Evolutionary conservation across 2,329 filamentous ascomycete species (phyloP), one percentile per base, ranked within the genome.

Genomic region (Pezicula radicicola): DNA sequence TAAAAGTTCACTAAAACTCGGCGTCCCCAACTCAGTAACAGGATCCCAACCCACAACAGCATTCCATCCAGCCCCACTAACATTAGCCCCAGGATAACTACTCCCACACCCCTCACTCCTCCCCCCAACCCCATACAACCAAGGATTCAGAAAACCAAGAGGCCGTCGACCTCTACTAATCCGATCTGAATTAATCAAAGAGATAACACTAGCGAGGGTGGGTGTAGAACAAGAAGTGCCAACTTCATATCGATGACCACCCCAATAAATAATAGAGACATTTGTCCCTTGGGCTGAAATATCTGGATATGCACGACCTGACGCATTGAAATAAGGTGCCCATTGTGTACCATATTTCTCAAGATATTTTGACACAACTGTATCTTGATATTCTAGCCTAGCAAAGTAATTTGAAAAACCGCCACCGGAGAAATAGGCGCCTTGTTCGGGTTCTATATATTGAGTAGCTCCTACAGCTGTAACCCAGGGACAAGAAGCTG

Each of bases 401-500:
- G 60, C 18, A 52, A 79, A 81, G 59, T 73, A 72, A 49, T 74
- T 69, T 52, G 75, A 79, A 66, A 81, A 81, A 4, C 78, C 78
- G 5, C 78, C 78, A 3, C 71, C 68, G 49, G 10, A 68, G 70
- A 55, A 52, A 13, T 70, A 63, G 48, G 63, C 70, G 6, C 49
- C 55, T 15, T 48, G 27, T 44, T 60, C 57, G 9, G 55, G 58
- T 16, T 49, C 48, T 21, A 55, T 43, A 27, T 55, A 49, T n/a
- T 46, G 40, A 6, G 59, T 61, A 2, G 80, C 85, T 10, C 87
- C 86, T 1, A 89, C 79, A 1, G 78, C 69, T 0, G 85, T 89
- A 10, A 88, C 79, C 64, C 79, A 89, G 0, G 85, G 86, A 60
- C 86, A 89, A 0, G 78, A 77, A 0, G 78, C 79, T 0, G 86